phyloP scores from a whole-genome alignment of 2,329 filamentous ascomycete species.

The Nannizziopsis arthrosporioides region DNA sequence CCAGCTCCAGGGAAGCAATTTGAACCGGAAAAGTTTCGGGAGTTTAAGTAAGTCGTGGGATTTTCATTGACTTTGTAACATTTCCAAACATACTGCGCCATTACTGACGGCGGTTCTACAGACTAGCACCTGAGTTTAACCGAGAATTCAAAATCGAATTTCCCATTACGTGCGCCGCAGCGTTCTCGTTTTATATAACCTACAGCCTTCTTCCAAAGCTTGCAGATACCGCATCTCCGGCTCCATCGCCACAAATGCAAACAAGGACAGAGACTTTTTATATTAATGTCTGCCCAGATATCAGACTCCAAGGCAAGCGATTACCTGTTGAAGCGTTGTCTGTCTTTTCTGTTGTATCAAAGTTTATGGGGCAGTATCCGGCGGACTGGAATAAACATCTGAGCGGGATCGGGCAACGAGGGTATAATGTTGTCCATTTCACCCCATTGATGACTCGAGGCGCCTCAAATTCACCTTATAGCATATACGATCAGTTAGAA shows the following conservation, averaged over 20 bases:
- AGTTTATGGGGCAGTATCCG: constrained; percentile 93
- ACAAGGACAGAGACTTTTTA: constrained; percentile 68
- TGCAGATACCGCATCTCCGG: constrained; percentile 37
- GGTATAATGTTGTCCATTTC: constrained; percentile 99
- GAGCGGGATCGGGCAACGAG: constrained; percentile 72
- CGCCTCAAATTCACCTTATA: constrained; percentile 90
- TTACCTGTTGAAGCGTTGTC: constrained; percentile 79
- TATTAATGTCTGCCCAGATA: constrained; percentile 78
- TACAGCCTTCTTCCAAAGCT: constrained; percentile 78
- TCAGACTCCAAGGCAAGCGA: constrained; percentile 60
- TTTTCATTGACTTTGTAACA: neutral
- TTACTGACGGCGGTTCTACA: constrained; percentile 28
- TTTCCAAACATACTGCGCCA: neutral
- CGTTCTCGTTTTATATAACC: constrained; percentile 89
- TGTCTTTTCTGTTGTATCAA: constrained; percentile 87
- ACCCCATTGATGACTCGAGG: constrained; percentile 85
- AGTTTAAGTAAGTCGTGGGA: constrained; percentile 62
- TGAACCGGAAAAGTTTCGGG: constrained; percentile 63
- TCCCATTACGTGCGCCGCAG: constrained; percentile 68
- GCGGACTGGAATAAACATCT: constrained; percentile 83
- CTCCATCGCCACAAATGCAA: constrained; percentile 27
- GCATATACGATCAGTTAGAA: constrained; percentile 78
- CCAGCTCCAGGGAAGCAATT: constrained; percentile 67
- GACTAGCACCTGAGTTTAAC: constrained; percentile 86
- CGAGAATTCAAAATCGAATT: constrained; percentile 81